A percentile compares a stretch with the other conserved stretches of the same genome.
phyloP scores from a whole-genome alignment of 768 basidiomycete species.

The Cystobasidium tubakii region DNA sequence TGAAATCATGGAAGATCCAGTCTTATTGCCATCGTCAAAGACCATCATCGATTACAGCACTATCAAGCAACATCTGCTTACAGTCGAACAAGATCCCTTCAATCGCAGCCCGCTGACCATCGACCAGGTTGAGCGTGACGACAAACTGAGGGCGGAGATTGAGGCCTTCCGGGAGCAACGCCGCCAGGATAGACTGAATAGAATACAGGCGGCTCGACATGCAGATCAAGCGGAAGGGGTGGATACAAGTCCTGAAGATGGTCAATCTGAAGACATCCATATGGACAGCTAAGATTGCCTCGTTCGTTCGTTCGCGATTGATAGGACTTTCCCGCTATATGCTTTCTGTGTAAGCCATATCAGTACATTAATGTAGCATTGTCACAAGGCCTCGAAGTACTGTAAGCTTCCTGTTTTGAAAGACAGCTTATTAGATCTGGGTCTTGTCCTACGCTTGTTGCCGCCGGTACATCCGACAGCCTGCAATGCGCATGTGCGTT shows the following conservation, averaged over 20 bases:
- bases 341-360: too few relatives aligned
- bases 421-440: too few relatives aligned
- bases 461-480: not conserved
- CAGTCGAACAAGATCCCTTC: conserved; percentile 89
- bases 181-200: conserved; percentile 11
- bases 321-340: too few relatives aligned
- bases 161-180: conserved; percentile 15
- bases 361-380: too few relatives aligned
- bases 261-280: not conserved
- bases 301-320: too few relatives aligned
- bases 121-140: conserved; percentile 58
- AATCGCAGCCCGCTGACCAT: conserved; percentile 76
- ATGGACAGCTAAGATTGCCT: not conserved
- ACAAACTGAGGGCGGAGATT: conserved; percentile 22
- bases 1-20: conserved; percentile 91
- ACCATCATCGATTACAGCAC: conserved; percentile 77
- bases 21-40: conserved; percentile 75
- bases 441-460: too few relatives aligned
- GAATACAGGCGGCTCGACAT: conserved; percentile 5
- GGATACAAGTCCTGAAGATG: not conserved
- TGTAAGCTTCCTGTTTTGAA: too few relatives aligned
- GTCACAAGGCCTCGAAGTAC: too few relatives aligned
- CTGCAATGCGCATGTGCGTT: too few relatives aligned
- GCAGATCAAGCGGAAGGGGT: not conserved
- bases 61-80: conserved; percentile 88